Evolutionary conservation across 2,329 filamentous ascomycete species (phyloP).

Genomic region (Cladosporium sphaerospermum): DNA sequence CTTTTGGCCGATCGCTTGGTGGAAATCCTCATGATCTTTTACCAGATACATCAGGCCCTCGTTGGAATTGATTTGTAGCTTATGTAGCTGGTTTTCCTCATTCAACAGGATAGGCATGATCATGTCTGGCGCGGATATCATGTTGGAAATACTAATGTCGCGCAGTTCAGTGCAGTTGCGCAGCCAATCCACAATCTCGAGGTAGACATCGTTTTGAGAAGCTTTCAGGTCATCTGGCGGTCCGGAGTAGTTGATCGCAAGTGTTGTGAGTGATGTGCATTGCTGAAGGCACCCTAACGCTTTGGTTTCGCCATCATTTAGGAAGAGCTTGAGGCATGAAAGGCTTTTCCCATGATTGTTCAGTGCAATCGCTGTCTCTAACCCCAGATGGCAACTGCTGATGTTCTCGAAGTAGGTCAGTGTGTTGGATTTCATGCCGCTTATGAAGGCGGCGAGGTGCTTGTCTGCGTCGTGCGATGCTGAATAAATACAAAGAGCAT

Average conservation of each 20-base stretch:
- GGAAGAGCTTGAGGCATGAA: slow-evolving; percentile 45
- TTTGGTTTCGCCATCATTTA: slow-evolving; percentile 44
- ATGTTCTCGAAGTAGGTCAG: slow-evolving; percentile 55
- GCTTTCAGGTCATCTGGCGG: slow-evolving; percentile 43
- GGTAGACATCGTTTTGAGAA: slow-evolving; percentile 47
- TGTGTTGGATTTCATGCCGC: slow-evolving; percentile 49
- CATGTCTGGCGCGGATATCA: slow-evolving; percentile 49
- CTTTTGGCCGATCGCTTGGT: slow-evolving; percentile 48
- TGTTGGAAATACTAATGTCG: slow-evolving; percentile 45
- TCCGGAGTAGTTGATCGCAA: slow-evolving; percentile 44
- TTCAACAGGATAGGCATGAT: slow-evolving; percentile 45
- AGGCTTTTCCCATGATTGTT: slow-evolving; percentile 51
- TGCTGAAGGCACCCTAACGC: slow-evolving; percentile 44
- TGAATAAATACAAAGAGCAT: slow-evolving; percentile 52
- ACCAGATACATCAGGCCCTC: slow-evolving; percentile 40
- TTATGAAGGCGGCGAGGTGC: slow-evolving; percentile 54
- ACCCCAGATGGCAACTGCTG: slow-evolving; percentile 49
- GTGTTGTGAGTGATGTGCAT: slow-evolving; percentile 44
- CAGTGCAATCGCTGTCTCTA: slow-evolving; percentile 49
- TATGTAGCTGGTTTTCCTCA: slow-evolving; percentile 41
- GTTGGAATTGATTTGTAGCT: slow-evolving; percentile 40
- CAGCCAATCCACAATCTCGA: slow-evolving; percentile 50
- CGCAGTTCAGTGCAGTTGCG: slow-evolving; percentile 46
- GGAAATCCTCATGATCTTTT: slow-evolving; percentile 47
- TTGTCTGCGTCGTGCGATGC: slow-evolving; percentile 49